These are phyloP conservation scores for Dacryopinax primogenitus DNA, from an alignment of 768 basidiomycete genomes.

Conservation along the genomic window DNA sequence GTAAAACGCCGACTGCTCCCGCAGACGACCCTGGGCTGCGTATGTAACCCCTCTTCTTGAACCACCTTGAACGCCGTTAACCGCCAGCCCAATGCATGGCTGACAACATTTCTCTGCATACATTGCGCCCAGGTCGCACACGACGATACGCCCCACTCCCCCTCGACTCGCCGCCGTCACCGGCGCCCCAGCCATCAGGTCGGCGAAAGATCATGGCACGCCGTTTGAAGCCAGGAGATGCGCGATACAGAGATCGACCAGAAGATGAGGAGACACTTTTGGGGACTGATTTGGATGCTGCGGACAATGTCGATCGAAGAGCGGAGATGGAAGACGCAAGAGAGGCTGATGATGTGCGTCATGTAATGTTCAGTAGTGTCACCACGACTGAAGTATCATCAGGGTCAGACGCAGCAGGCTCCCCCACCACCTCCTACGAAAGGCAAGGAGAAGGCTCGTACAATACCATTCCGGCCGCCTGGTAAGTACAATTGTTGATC, in stretches of 20 bases:
- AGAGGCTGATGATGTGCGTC: constrained; percentile 1
- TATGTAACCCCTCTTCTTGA: not conserved
- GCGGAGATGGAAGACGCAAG: constrained; percentile 8
- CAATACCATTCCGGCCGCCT: constrained; percentile 62
- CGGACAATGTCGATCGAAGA: not conserved
- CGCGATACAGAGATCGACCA: not conserved
- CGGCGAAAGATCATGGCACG: constrained; percentile 6
- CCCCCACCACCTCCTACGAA: not conserved
- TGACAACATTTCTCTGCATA: constrained; percentile 4
- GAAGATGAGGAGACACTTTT: constrained; percentile 2
- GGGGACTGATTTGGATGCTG: constrained; percentile 2
- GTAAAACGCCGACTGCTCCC: not conserved
- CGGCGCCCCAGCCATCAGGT: not conserved
- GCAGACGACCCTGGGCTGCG: not conserved
- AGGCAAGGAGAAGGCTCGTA: constrained; percentile 58
- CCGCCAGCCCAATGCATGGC: not conserved
- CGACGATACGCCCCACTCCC: constrained; percentile 1
- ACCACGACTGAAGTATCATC: not conserved
- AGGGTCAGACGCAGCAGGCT: not conserved
- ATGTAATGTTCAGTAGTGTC: not conserved
- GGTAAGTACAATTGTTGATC: constrained; percentile 29
- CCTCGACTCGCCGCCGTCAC: not conserved
- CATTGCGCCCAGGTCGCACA: constrained; percentile 2
- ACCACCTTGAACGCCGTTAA: not conserved
- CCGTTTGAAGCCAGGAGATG: not conserved